Conservation (phyloP, 331 rosid species). For the Acacia pycnantha region DNA sequence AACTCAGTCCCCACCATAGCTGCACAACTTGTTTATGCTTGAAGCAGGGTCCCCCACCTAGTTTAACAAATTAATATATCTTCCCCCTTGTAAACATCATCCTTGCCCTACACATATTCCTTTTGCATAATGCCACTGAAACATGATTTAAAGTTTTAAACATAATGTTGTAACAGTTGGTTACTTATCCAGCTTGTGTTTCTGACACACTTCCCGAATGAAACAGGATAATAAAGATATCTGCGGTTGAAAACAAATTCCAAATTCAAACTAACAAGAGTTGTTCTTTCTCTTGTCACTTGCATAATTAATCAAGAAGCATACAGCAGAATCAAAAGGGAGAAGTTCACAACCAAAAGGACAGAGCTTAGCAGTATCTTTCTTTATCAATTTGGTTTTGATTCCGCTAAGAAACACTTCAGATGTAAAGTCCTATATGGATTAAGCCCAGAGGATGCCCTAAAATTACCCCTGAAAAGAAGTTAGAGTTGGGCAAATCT, state of each 20-base stretch:
- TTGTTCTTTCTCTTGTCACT: neutral
- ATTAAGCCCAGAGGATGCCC: neutral
- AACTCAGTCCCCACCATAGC: slow-evolving; percentile 15
- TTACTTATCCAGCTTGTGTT: neutral
- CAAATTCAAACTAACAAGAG: neutral
- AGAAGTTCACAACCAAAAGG: neutral
- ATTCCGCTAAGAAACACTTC: neutral
- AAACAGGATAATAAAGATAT: neutral
- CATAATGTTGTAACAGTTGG: neutral
- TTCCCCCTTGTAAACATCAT: neutral
- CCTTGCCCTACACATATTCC: slow-evolving; percentile 7
- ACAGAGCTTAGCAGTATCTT: neutral
- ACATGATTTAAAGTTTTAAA: slow-evolving; percentile 6
- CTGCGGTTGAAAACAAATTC: neutral
- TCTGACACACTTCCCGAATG: neutral
- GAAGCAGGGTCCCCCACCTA: slow-evolving; percentile 10
- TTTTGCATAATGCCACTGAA: slow-evolving; percentile 6
- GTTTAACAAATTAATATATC: slow-evolving; percentile 22
- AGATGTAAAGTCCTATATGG: neutral
- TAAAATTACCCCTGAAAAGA: neutral
- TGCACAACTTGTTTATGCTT: slow-evolving; percentile 16
- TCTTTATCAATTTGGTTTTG: neutral
- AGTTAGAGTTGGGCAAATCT: neutral
- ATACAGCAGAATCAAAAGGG: neutral
- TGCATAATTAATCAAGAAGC: neutral